Percentiles rank a stretch among this genome's conserved stretches.
Evolutionary conservation across 164 flowering plant species (phyloP).

Genomic region (Chimonanthus praecox): DNA sequence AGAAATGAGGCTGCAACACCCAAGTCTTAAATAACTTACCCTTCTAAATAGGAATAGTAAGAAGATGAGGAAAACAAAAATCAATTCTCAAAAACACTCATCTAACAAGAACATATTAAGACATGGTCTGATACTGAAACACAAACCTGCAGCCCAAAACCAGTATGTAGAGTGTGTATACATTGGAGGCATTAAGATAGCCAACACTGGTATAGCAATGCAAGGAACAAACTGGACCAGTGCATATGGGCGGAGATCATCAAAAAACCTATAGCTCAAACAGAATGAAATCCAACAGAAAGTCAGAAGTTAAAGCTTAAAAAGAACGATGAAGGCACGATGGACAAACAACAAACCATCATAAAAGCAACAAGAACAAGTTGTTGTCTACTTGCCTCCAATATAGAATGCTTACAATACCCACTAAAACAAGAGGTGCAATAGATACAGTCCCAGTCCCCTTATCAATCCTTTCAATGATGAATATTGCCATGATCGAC

Average conservation of each 20-base stretch:
- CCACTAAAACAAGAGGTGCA: conserved; percentile 71
- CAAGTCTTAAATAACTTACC: not conserved
- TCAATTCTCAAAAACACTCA: not conserved
- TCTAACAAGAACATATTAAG: not conserved
- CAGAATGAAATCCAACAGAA: not conserved
- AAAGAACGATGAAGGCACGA: not conserved
- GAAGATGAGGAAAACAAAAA: not conserved
- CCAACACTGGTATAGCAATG: conserved; percentile 89
- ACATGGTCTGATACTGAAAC: conserved; percentile 2
- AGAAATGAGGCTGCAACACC: not conserved
- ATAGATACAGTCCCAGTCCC: conserved; percentile 66
- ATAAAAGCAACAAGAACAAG: not conserved
- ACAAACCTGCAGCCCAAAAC: conserved; percentile 98
- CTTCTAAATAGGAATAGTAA: not conserved
- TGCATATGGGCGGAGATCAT: conserved; percentile 98
- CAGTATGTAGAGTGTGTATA: conserved; percentile 93
- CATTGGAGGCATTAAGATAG: conserved; percentile 91
- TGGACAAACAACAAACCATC: not conserved
- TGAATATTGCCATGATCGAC: conserved; percentile 75
- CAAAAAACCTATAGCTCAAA: conserved; percentile 57
- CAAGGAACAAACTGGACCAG: conserved; percentile 89
- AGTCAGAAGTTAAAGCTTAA: not conserved
- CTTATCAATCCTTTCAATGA: conserved; percentile 84
- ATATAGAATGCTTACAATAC: conserved; percentile 76
- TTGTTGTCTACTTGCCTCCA: conserved; percentile 66